Percentiles rank a stretch among this genome's conserved stretches.
phyloP scores from a whole-genome alignment of 2,329 filamentous ascomycete genomes.

The Drechslera avenae region DNA sequence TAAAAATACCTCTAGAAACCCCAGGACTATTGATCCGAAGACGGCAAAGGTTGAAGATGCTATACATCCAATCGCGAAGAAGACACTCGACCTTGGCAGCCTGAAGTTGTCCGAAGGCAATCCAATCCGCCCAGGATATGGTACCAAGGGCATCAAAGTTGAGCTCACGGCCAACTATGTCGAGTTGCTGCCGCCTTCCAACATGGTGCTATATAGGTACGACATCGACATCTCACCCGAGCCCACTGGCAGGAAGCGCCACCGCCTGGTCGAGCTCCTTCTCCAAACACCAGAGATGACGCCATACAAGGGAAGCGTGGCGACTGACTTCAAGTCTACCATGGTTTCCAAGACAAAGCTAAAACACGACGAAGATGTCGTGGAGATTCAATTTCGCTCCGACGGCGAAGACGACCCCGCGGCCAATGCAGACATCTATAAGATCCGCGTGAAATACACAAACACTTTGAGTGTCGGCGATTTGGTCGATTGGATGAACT shows the following conservation, averaged over 20 bases:
- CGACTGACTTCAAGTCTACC: constrained; percentile 32
- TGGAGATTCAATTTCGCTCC: constrained; percentile 23
- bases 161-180: constrained; percentile 28
- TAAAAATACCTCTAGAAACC: constrained; percentile 13
- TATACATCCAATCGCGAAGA: constrained; percentile 17
- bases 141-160: constrained; percentile 19
- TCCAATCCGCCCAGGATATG: constrained; percentile 23
- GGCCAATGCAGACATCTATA: constrained; percentile 15
- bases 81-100: constrained; percentile 13
- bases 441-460: constrained; percentile 20
- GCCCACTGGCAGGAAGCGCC: constrained; percentile 19
- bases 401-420: constrained; percentile 29
- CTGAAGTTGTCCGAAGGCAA: constrained; percentile 13
- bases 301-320: constrained; percentile 12
- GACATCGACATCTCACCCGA: constrained; percentile 16
- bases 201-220: constrained; percentile 22
- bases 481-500: constrained; percentile 56
- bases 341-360: constrained; percentile 29
- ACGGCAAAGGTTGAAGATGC: constrained; percentile 17
- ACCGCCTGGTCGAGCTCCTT: constrained; percentile 20
- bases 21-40: constrained; percentile 8
- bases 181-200: constrained; percentile 19
- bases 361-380: constrained; percentile 11
- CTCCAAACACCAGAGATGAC: constrained; percentile 19
- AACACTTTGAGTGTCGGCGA: constrained; percentile 31